These are phyloP conservation scores for Fragaria vesca DNA, from an alignment of 306 rosid genomes.

Conservation along the genomic window DNA sequence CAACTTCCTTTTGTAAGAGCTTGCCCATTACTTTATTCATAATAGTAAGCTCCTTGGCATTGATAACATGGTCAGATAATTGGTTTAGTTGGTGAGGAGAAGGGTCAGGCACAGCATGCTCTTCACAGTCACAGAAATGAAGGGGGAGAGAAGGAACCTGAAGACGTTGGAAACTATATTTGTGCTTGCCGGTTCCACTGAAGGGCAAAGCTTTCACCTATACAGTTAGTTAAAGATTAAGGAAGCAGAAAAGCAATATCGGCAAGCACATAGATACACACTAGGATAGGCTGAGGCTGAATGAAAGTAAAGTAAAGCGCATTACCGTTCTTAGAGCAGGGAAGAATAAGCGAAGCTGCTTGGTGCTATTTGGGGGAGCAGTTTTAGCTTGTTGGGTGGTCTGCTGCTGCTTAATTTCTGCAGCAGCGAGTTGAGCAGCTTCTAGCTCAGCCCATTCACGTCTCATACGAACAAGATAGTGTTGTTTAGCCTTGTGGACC, in stretches of 20 bases:
- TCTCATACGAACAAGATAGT: slow-evolving; percentile 57
- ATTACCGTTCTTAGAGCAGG: slow-evolving; percentile 68
- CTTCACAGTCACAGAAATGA: slow-evolving; percentile 92
- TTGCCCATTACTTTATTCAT: slow-evolving; percentile 76
- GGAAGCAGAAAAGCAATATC: background rate
- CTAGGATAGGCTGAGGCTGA: background rate
- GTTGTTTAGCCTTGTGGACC: slow-evolving; percentile 84
- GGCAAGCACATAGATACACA: background rate
- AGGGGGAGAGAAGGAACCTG: slow-evolving; percentile 66
- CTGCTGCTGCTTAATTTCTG: background rate
- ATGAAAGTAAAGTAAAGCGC: background rate
- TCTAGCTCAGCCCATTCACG: slow-evolving; percentile 58
- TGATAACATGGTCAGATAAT: slow-evolving; percentile 34
- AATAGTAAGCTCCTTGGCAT: slow-evolving; percentile 58
- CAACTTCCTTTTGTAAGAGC: slow-evolving; percentile 49
- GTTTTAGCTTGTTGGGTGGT: slow-evolving; percentile 6
- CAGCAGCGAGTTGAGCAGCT: slow-evolving; percentile 19
- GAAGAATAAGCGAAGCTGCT: slow-evolving; percentile 55
- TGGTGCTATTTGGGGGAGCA: slow-evolving; percentile 21
- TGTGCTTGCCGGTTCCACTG: slow-evolving; percentile 89
- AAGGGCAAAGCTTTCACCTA: slow-evolving; percentile 87
- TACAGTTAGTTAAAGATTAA: background rate
- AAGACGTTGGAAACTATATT: slow-evolving; percentile 81
- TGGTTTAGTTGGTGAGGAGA: background rate
- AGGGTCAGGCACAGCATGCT: slow-evolving; percentile 52